These are phyloP conservation scores for Tilletia walkeri DNA, from an alignment of 1,284 basidiomycete species.

Conservation along the genomic window DNA sequence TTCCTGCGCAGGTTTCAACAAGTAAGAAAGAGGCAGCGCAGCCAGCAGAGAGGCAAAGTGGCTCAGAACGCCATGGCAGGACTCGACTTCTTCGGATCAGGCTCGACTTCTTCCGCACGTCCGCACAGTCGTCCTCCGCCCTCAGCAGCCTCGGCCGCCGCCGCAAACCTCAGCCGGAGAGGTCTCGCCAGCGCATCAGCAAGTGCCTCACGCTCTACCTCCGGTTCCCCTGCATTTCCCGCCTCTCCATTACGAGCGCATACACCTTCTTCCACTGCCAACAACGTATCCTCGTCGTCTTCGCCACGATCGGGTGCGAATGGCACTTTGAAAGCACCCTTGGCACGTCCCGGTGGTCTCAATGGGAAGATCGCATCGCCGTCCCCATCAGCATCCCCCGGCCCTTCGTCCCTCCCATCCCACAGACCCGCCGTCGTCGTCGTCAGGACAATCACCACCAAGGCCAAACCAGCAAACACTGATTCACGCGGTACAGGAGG, in stretches of 20 bases:
- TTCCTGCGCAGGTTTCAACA: too few species aligned
- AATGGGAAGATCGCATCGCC: constrained; percentile 16
- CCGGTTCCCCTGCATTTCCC: neutral
- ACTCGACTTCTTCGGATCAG: constrained; percentile 15
- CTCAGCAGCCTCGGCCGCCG: neutral
- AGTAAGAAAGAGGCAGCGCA: too few species aligned
- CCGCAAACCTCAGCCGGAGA: neutral
- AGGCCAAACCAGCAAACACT: constrained; percentile 23
- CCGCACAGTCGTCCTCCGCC: neutral
- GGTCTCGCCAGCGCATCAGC: neutral
- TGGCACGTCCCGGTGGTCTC: constrained; percentile 17
- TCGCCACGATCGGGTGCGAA: too few species aligned
- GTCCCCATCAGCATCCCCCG: too few species aligned
- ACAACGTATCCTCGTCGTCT: constrained; percentile 12
- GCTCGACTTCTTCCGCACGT: neutral
- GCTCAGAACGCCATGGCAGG: neutral
- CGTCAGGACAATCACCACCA: constrained; percentile 15
- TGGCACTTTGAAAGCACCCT: too few species aligned
- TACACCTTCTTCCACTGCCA: constrained; percentile 23
- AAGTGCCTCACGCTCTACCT: neutral
- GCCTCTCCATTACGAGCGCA: neutral
- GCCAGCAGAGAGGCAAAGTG: too few species aligned
- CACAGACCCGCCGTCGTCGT: constrained; percentile 5
- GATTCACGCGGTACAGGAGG: neutral
- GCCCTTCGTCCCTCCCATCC: too few species aligned